These are phyloP conservation scores for Rubia peregrina DNA, from an alignment of 305 asterid species.

Conservation along the genomic window DNA sequence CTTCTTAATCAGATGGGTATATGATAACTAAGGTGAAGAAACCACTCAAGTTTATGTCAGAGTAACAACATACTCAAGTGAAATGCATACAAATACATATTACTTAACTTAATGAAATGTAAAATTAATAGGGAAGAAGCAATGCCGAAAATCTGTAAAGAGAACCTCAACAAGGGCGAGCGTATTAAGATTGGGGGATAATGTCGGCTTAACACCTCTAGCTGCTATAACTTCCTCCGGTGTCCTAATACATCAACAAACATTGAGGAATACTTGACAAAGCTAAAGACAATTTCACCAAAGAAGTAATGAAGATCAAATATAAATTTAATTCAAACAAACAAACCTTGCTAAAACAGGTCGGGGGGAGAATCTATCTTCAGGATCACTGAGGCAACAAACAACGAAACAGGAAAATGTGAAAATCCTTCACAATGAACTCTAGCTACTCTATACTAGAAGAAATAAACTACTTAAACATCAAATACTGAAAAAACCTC, in stretches of 20 bases:
- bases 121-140: background rate
- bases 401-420: conserved; percentile 6
- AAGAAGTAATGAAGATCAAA: background rate
- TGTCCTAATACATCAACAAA: conserved; percentile 47
- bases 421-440: conserved; percentile 15
- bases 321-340: conserved; percentile 1
- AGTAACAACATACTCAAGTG: background rate
- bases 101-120: background rate
- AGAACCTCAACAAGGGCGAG: conserved; percentile 88
- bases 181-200: conserved; percentile 94
- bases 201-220: conserved; percentile 93
- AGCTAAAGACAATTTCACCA: background rate
- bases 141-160: conserved; percentile 18
- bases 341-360: conserved; percentile 87
- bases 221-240: conserved; percentile 98
- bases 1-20: background rate
- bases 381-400: conserved; percentile 67
- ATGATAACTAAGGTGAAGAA: background rate
- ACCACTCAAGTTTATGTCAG: background rate
- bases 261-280: conserved; percentile 9
- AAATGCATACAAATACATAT: background rate
- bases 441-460: conserved; percentile 9
- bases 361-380: conserved; percentile 85
- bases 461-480: conserved; percentile 2
- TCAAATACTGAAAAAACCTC: conserved; percentile 33